A percentile compares a stretch with the other conserved stretches of the same genome.
Evolutionary conservation across 163 green algal species (phyloP).

Genomic region (Prototheca cutis): DNA sequence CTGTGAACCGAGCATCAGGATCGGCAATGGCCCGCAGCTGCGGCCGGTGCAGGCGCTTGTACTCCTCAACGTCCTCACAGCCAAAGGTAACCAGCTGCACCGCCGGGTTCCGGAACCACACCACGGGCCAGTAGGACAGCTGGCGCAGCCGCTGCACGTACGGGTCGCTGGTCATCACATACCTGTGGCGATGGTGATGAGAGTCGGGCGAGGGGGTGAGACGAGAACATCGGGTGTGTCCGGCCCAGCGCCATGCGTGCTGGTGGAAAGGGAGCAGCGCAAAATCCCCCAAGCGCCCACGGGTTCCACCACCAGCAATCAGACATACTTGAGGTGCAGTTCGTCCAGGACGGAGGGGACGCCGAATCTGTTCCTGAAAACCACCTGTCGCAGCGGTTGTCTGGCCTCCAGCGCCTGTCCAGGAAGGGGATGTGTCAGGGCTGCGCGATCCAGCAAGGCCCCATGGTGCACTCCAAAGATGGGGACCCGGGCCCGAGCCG

Average conservation of each 20-base stretch:
- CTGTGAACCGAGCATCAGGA: constrained; percentile 11
- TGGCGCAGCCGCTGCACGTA: constrained; percentile 49
- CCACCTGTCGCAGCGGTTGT: constrained; percentile 39
- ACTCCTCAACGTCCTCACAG: constrained; percentile 59
- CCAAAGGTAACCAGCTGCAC: constrained; percentile 53
- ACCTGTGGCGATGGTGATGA: background rate
- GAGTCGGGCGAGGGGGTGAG: background rate
- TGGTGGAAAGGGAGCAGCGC: background rate
- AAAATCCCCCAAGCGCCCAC: background rate
- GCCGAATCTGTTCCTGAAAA: constrained; percentile 59
- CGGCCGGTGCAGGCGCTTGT: constrained; percentile 39
- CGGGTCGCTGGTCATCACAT: constrained; percentile 25
- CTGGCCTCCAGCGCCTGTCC: constrained; percentile 49
- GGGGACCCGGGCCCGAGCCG: too few relatives aligned
- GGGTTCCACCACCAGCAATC: background rate
- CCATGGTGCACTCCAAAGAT: too few relatives aligned
- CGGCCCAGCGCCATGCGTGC: background rate
- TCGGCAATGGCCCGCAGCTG: constrained; percentile 42
- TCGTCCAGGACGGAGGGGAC: constrained; percentile 38
- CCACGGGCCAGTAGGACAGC: constrained; percentile 45
- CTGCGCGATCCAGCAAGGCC: background rate
- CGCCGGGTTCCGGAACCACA: constrained; percentile 71
- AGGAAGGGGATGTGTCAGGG: background rate
- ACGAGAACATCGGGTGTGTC: background rate
- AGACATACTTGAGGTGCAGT: constrained; percentile 48